Percentiles rank a stretch among this genome's conserved stretches.
Evolutionary conservation across 306 rosid species (phyloP).

Genomic region (Rubus idaeus): DNA sequence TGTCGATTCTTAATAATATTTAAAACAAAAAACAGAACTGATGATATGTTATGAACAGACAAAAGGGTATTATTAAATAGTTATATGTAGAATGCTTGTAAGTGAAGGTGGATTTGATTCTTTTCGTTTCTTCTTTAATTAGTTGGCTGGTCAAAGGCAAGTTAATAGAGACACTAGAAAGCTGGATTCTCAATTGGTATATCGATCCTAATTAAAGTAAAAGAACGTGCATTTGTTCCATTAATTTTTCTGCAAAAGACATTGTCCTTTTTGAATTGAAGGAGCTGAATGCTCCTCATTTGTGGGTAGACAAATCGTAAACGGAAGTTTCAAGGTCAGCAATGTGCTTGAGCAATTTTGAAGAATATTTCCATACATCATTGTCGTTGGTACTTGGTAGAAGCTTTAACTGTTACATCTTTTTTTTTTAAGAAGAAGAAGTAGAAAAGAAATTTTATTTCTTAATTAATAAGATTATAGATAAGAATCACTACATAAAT

Average conservation of each 20-base stretch:
- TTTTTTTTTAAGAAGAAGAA: no score
- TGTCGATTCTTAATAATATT: no score
- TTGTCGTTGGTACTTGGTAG: no score
- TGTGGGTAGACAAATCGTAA: background rate
- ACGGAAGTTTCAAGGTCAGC: background rate
- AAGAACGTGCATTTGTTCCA: background rate
- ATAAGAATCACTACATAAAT: no score
- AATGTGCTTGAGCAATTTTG: background rate
- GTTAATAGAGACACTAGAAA: background rate
- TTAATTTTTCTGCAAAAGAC: background rate
- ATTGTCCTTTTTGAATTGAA: background rate
- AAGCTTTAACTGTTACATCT: no score
- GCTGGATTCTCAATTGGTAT: background rate
- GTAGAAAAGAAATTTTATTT: no score
- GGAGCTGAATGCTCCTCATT: background rate
- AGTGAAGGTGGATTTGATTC: background rate
- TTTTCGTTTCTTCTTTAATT: background rate
- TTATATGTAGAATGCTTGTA: background rate
- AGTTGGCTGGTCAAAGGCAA: conserved; percentile 8
- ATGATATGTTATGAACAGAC: background rate
- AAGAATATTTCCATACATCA: background rate
- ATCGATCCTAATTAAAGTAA: background rate
- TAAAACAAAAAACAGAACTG: no score
- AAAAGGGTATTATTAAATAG: background rate
- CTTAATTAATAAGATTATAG: no score